A percentile compares a stretch with the other conserved stretches of the same genome.
These are phyloP conservation scores for Sphaerulina vaccinii DNA, from an alignment of 2,329 filamentous ascomycete species.

Conservation along the genomic window DNA sequence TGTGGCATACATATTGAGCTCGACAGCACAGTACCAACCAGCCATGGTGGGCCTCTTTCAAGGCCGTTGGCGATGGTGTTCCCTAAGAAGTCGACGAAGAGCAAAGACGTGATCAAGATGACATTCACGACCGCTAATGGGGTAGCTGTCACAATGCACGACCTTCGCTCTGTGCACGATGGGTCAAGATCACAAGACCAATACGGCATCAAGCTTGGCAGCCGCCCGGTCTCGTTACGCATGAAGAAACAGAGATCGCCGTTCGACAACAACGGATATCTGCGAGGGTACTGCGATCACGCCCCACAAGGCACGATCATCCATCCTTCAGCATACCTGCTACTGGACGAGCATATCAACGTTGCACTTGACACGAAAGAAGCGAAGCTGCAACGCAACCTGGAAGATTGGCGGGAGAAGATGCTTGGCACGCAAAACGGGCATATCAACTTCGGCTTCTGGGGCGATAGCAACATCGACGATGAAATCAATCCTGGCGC, in stretches of 20 bases:
- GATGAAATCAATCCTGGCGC: conserved; percentile 23
- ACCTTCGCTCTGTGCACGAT: conserved; percentile 29
- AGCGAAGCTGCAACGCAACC: conserved; percentile 29
- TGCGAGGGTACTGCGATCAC: conserved; percentile 27
- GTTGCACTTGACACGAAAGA: conserved; percentile 30
- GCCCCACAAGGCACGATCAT: conserved; percentile 36
- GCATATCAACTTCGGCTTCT: conserved; percentile 28
- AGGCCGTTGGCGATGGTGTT: conserved; percentile 21
- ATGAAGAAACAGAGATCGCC: conserved; percentile 21
- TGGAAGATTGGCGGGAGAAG: conserved; percentile 29
- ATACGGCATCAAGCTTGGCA: conserved; percentile 22
- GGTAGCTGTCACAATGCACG: conserved; percentile 24
- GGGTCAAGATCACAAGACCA: conserved; percentile 9
- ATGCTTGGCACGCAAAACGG: conserved; percentile 26
- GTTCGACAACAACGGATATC: conserved; percentile 23
- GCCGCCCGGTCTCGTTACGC: conserved; percentile 18
- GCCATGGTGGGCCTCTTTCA: not conserved
- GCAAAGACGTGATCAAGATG: conserved; percentile 15
- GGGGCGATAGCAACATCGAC: conserved; percentile 27
- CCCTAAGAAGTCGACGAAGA: conserved; percentile 13
- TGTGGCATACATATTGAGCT: conserved; percentile 17
- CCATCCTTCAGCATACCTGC: conserved; percentile 37
- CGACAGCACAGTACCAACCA: conserved; percentile 8
- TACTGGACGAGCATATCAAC: conserved; percentile 34
- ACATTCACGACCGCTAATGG: conserved; percentile 24